A percentile compares a stretch with the other conserved stretches of the same genome.
Conservation (phyloP, 306 rosid genomes). For the Vigna mungo region DNA sequence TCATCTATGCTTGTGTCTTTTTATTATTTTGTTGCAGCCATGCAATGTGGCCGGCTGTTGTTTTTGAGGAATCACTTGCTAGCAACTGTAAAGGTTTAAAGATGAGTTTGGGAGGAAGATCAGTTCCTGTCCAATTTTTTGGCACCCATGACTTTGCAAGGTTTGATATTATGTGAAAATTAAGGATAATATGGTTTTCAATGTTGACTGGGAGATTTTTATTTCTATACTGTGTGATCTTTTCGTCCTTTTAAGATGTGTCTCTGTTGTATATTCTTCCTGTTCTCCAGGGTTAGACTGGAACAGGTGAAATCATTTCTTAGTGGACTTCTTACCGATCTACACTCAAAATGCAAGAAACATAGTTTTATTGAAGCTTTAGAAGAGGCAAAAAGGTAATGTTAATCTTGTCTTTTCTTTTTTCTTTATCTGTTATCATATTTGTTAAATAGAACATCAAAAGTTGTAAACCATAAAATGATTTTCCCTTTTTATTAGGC, state of each 20-base stretch:
- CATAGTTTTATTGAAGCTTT: too few species aligned
- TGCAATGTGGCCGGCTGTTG: slow-evolving; percentile 99
- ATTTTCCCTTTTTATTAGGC: slow-evolving; percentile 24
- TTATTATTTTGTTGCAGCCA: slow-evolving; percentile 61
- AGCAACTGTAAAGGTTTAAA: slow-evolving; percentile 84
- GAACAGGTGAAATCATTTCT: too few species aligned
- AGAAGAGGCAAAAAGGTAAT: too few species aligned
- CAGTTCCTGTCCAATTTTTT: slow-evolving; percentile 93
- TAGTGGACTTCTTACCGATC: too few species aligned
- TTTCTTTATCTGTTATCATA: slow-evolving; percentile 18
- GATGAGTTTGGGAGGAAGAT: slow-evolving; percentile 67
- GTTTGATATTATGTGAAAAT: too few species aligned
- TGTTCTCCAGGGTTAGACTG: too few species aligned
- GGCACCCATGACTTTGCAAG: slow-evolving; percentile 99
- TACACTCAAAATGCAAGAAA: too few species aligned
- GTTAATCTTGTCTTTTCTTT: slow-evolving; percentile 11
- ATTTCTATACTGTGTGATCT: too few species aligned
- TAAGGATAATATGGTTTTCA: too few species aligned
- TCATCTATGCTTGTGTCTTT: slow-evolving; percentile 19
- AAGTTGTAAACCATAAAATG: slow-evolving; percentile 3
- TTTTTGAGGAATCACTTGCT: slow-evolving; percentile 87
- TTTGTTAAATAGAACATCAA: slow-evolving; percentile 18
- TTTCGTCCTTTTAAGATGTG: too few species aligned
- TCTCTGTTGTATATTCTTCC: too few species aligned
- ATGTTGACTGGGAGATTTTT: too few species aligned